Conservation (phyloP, 1,139 yeast species). For the Yamadazyma atmosphaerica region DNA sequence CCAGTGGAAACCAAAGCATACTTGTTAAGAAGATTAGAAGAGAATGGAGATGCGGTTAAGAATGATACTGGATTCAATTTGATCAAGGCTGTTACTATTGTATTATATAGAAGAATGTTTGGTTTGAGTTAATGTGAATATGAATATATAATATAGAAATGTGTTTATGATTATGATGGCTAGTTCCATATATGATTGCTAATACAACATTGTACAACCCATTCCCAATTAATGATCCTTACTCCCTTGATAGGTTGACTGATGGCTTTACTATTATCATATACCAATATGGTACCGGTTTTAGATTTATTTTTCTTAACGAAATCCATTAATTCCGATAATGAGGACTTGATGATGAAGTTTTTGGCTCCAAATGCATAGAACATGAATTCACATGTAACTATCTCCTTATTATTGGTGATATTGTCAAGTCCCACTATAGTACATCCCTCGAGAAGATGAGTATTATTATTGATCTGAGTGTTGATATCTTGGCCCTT, state of each 20-base stretch:
- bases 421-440: constrained; percentile 31
- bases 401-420: constrained; percentile 24
- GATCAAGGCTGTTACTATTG: constrained; percentile 54
- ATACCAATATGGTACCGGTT: constrained; percentile 19
- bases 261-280: constrained; percentile 22
- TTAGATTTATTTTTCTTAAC: constrained; percentile 3
- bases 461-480: constrained; percentile 41
- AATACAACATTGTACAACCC: constrained; percentile 76
- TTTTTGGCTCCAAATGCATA: constrained; percentile 45
- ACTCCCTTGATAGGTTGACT: constrained; percentile 1
- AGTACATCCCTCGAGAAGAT: constrained; percentile 28
- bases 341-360: constrained; percentile 7
- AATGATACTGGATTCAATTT: constrained; percentile 82
- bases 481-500: constrained; percentile 21
- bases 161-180: not conserved
- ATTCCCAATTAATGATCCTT: constrained; percentile 56
- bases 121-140: constrained; percentile 12
- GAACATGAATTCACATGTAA: constrained; percentile 46
- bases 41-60: constrained; percentile 95
- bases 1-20: constrained; percentile 92
- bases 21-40: constrained; percentile 86
- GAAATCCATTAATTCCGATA: constrained; percentile 6
- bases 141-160: not conserved
- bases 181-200: constrained; percentile 35
- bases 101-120: constrained; percentile 41